Conservation (phyloP, 2,329 filamentous ascomycete species). For the Fusarium torreyae region DNA sequence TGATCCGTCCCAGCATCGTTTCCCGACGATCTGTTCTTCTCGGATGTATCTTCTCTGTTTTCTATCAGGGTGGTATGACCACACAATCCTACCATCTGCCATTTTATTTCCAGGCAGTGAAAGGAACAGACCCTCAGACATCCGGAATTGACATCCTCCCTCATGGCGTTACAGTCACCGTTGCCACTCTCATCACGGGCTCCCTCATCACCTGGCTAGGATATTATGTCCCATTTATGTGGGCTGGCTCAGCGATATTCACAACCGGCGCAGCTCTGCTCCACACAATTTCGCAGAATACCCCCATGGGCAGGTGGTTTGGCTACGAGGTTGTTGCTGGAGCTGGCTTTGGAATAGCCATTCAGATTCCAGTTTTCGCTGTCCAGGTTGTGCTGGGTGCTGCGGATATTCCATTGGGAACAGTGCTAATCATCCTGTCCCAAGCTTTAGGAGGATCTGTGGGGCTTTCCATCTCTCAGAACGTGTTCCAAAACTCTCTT, state of each 20-base stretch:
- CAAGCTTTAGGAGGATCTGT: slow-evolving; percentile 61
- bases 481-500: slow-evolving; percentile 39
- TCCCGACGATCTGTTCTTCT: slow-evolving; percentile 35
- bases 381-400: slow-evolving; percentile 59
- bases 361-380: slow-evolving; percentile 61
- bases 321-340: slow-evolving; percentile 62
- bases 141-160: slow-evolving; percentile 43
- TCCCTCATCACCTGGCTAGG: slow-evolving; percentile 29
- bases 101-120: slow-evolving; percentile 49
- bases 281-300: slow-evolving; percentile 49
- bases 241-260: slow-evolving; percentile 37
- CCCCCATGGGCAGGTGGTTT: slow-evolving; percentile 57
- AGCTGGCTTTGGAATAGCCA: slow-evolving; percentile 58
- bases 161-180: slow-evolving; percentile 31
- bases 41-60: slow-evolving; percentile 34
- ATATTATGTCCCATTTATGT: slow-evolving; percentile 44
- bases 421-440: slow-evolving; percentile 60
- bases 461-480: slow-evolving; percentile 41
- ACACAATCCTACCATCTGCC: slow-evolving; percentile 40
- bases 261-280: slow-evolving; percentile 34
- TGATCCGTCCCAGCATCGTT: slow-evolving; percentile 37
- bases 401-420: slow-evolving; percentile 61
- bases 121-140: slow-evolving; percentile 22
- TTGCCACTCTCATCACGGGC: slow-evolving; percentile 34
- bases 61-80: slow-evolving; percentile 44